phyloP scores from a whole-genome alignment of 331 rosid genomes.

The Quercus phellos region DNA sequence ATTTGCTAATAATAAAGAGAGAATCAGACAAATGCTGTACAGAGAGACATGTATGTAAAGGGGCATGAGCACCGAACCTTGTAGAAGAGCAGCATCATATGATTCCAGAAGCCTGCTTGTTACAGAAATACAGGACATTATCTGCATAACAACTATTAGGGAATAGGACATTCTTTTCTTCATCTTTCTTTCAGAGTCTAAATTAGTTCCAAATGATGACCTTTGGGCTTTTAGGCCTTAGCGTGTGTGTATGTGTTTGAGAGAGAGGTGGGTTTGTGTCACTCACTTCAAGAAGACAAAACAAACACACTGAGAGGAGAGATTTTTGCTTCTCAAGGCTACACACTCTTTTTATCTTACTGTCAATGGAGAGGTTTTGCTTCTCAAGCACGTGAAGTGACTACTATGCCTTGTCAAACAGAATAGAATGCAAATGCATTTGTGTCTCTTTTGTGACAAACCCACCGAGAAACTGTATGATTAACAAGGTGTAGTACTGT shows the following conservation, averaged over 20 bases:
- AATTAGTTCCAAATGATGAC: background rate
- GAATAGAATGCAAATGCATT: background rate
- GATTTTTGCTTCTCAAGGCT: no score
- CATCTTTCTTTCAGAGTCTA: constrained; percentile 7
- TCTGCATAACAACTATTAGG: constrained; percentile 3
- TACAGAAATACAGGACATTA: constrained; percentile 11
- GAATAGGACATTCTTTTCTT: constrained; percentile 3
- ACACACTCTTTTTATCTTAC: no score
- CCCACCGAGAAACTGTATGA: background rate
- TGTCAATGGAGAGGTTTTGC: background rate
- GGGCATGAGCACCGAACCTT: constrained; percentile 5
- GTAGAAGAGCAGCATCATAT: background rate
- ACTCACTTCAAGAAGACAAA: background rate
- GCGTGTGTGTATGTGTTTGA: background rate
- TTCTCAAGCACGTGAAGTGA: background rate
- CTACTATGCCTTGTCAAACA: constrained; percentile 10
- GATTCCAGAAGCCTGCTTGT: constrained; percentile 21
- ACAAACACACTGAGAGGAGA: no score
- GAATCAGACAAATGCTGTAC: no score
- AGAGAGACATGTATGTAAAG: no score
- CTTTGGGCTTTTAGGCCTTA: background rate
- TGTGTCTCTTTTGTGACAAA: background rate
- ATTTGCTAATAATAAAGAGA: no score
- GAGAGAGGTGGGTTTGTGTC: background rate
- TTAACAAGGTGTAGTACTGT: no score